Base-by-base conservation (phyloP, 306 rosid genomes). In the Fragaria nilgerrensis region DNA sequence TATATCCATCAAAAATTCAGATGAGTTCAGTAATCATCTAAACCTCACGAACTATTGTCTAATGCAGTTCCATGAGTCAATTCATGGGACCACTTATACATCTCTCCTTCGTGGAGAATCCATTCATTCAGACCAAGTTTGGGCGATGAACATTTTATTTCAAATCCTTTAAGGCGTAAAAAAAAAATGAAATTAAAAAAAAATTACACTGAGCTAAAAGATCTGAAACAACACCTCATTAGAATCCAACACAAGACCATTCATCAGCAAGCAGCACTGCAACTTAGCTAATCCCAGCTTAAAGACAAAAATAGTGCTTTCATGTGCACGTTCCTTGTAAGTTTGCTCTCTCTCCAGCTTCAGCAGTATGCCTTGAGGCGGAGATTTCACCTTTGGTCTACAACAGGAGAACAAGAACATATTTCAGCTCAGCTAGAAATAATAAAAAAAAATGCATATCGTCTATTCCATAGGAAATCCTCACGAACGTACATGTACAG, bases 361-460 rank as follows among this genome's bases (percentile, higher is more conserved):
- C 41, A 89, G 79, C 69, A 95, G 82, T 67, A 86, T 84, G 77
- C 93, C 97, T 84, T 89, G 96, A 78, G 99, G 98, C 64, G 88
- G 98, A 74, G 97, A 89, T 84, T 92, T 92, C 69, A 86, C 91
- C 84, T 91, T 91, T 9, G 97, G 87, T 82, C 99, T 95, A 81
- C 82, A 79, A 79, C 88, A 82, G 68, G 56, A 86, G 70, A 68
- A 74, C 52, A 41, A 41, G 44, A 41, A 41, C 44, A 41, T 41
- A 41, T 59, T 83, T 79, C 61, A 80, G 59, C 50, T 7, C 45
- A 16, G 22, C 55, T 22, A 53, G 48, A 80, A 11, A 64, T 68
- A 22, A 70, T 45, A 70, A 75, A 58, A 37, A 37, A 20, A 29
- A 76, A 45, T 43, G 80, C 27, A 44, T 22, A 47, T 56, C 62